These are phyloP conservation scores for Marasmius oreades DNA, from an alignment of 1,284 basidiomycete species.

Conservation along the genomic window DNA sequence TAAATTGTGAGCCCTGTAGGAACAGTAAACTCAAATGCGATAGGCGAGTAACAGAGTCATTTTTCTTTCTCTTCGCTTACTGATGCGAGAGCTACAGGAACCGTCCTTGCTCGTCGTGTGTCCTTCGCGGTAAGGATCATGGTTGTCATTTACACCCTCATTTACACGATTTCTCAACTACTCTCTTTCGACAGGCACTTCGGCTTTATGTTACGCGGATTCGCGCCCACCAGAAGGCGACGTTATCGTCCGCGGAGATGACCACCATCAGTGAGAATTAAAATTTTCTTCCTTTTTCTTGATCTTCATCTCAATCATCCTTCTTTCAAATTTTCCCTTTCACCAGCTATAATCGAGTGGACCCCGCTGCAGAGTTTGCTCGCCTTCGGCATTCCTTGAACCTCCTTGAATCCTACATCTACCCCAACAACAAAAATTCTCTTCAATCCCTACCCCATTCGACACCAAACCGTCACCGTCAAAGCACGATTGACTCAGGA, in stretches of 20 bases:
- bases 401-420: conserved; percentile 66
- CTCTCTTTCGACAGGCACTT: conserved; percentile 48
- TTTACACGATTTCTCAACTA: not conserved
- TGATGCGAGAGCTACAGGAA: conserved; percentile 44
- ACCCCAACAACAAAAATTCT: conserved; percentile 41
- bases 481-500: conserved; percentile 28
- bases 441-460: conserved; percentile 10
- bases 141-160: conserved; percentile 11
- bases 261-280: conserved; percentile 38
- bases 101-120: conserved; percentile 79
- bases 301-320: conserved; percentile 8
- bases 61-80: conserved; percentile 5
- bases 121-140: conserved; percentile 58
- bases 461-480: conserved; percentile 31
- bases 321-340: conserved; percentile 13
- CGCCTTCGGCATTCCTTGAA: conserved; percentile 70
- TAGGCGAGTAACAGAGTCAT: conserved; percentile 41
- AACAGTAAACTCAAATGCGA: conserved; percentile 84
- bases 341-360: conserved; percentile 50
- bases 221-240: conserved; percentile 51
- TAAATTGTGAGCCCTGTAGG: conserved; percentile 82
- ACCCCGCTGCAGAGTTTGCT: conserved; percentile 69
- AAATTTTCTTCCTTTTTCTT: conserved; percentile 23
- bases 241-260: conserved; percentile 48
- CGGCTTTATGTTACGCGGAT: conserved; percentile 74